Base-by-base conservation (phyloP, 768 basidiomycete genomes). In the Tylopilus rubrobrunneus region DNA sequence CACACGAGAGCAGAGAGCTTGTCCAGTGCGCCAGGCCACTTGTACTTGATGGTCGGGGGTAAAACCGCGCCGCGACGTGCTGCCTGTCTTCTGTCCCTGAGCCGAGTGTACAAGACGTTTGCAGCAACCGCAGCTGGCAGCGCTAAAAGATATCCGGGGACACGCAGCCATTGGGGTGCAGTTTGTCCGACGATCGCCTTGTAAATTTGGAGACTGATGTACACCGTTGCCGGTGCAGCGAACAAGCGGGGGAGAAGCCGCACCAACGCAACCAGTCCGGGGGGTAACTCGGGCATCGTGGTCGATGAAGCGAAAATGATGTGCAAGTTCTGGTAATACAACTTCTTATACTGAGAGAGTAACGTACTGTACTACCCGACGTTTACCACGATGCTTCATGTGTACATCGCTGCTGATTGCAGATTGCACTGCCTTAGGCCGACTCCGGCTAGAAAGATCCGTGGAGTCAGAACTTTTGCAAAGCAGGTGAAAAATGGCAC, bases 41-140 rank as follows among this genome's bases (percentile, higher is more conserved):
- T 43, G 34, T 25, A 37, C 17, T 44, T 27, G 3, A 51, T 37
- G 34, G 10, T 19, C 25, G 42, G 50, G 4, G 42, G 42, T 11
- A 45, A 25, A 17, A 50, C 23, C 21, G 49, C 49, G 9, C 40
- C 41, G 9, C 15, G 40, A 23, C 31, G 40, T 11, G 29, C 29
- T 5, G 31, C 83, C 12, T 69, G 63, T 9, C 75, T 70, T 36
- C 61, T 69, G 14, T 78, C 64, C 11, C 76, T 74, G 3, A 82
- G 78, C 1, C 61, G 47, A 41, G 83, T 70, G 53, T 80, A 85
- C 48, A 76, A 7, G 0, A 71, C 50, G 14, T 52, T 56, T 7
- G 51, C 45, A 1, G 58, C 46, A 10, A 69, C 55, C 1, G 63
- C 55, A 9, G 45, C 21, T 21, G 71, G 65, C 0, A 74, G 56